Conservation (phyloP, 345 rosid species). For the Dipteronia sinensis region DNA sequence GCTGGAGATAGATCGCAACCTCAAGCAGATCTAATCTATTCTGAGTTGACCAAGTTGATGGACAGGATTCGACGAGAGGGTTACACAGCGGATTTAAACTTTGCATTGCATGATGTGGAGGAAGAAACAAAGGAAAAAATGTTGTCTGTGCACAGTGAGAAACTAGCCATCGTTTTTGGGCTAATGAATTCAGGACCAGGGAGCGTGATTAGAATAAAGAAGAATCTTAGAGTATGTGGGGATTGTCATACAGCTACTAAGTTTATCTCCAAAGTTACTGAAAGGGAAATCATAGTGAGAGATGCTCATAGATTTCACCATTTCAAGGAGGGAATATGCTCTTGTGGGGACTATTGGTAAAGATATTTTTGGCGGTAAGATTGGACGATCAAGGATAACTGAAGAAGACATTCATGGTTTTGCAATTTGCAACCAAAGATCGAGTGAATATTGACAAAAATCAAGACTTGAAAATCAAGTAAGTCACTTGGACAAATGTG, state of each 20-base stretch:
- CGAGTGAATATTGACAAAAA: background rate
- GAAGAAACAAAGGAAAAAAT: constrained; percentile 46
- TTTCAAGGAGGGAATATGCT: constrained; percentile 41
- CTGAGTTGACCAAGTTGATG: constrained; percentile 34
- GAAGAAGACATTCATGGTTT: too few relatives aligned
- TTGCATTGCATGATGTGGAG: constrained; percentile 50
- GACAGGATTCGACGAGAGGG: constrained; percentile 37
- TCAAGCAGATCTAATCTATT: constrained; percentile 34
- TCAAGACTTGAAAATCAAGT: background rate
- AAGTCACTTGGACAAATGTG: background rate
- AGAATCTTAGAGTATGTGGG: constrained; percentile 47
- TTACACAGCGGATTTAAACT: constrained; percentile 33
- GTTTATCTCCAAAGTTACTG: constrained; percentile 39
- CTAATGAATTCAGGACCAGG: constrained; percentile 34
- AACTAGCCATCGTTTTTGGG: constrained; percentile 43
- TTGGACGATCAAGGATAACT: too few relatives aligned
- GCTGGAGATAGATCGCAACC: constrained; percentile 45
- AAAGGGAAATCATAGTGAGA: constrained; percentile 42
- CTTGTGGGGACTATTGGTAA: constrained; percentile 50
- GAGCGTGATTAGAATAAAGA: constrained; percentile 32
- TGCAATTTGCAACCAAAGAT: background rate
- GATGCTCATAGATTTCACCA: constrained; percentile 49
- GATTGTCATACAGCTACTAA: constrained; percentile 39
- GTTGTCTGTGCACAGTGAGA: constrained; percentile 45
- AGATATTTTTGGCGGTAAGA: too few relatives aligned